Evolutionary conservation across 345 rosid genomes (phyloP), one percentile per base, ranked within the genome.

Genomic region (Linum lewisii): DNA sequence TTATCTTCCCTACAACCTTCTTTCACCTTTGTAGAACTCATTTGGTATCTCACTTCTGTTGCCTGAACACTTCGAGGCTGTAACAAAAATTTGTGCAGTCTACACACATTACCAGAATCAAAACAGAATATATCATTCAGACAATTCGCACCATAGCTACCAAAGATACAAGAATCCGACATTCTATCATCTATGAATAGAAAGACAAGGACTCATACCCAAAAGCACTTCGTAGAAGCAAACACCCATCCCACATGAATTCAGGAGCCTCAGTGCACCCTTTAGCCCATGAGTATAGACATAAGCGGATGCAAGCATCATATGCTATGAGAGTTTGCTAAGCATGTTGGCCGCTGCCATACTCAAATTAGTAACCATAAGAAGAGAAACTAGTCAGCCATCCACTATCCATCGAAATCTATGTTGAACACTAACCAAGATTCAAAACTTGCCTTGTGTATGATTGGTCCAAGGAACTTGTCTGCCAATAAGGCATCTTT

Each of bases 291-390:
- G 85, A 80, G 69, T 74, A 72, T 54, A 88, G 78, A 68, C 95
- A 88, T 49, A 88, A 70, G 26, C 99, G 89, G 60, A 89, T 81
- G 61, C 95, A 93, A 68, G 99, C 99, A 77, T 93, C 99, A 76
- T 93, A 86, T 38, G 99, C 81, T 64, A 92, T 67, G 51, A 92
- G 78, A 69, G 88, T 83, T 79, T 93, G 96, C 99, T 97, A 88
- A 21, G 95, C 95, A 73, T 77, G 73, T 67, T 86, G 97, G 64
- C 83, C 87, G 66, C 99, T 86, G 84, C 72, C 68, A 25, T 32
- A 62, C 61, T 49, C 32, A 8, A 57, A 60, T 52, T 9, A 34
- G 22, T 24, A 64, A 5, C 51, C 45, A 32, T 59, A 13, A 63
- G 55, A 68, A 51, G 42, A 60, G 18, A 63, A 57, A 34, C 36